Conservation (phyloP, 1,139 yeast genomes). For the Saccharomyces hybrid region DNA sequence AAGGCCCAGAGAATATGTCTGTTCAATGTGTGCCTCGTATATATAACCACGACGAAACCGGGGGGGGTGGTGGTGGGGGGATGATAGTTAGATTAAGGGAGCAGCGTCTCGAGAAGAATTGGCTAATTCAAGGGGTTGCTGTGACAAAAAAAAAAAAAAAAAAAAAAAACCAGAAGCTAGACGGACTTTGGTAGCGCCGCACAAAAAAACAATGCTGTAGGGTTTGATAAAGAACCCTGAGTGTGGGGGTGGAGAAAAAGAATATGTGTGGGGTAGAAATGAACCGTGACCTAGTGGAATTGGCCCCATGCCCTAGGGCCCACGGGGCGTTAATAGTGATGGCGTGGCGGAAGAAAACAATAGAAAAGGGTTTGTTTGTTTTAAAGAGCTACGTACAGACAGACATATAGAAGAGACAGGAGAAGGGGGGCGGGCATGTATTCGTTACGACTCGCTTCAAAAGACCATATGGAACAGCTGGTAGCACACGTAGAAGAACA, state of each 20-base stretch:
- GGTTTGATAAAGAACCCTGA: background rate
- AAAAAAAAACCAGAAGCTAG: background rate
- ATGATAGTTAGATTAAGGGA: background rate
- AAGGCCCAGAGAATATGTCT: background rate
- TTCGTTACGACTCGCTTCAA: constrained; percentile 3
- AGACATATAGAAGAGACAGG: background rate
- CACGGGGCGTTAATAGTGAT: background rate
- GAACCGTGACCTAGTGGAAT: background rate
- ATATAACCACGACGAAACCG: background rate
- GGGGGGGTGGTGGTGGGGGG: background rate
- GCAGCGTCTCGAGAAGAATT: background rate
- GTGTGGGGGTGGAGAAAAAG: background rate
- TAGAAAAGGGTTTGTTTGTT: background rate
- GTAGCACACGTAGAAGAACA: constrained; percentile 27
- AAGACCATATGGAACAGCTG: constrained; percentile 18
- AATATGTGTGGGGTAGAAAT: too few relatives aligned
- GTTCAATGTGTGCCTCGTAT: background rate
- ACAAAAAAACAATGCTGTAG: background rate
- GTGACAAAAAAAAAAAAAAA: background rate
- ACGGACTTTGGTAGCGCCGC: background rate
- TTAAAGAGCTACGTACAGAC: background rate
- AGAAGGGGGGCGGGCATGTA: background rate
- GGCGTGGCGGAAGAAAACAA: background rate
- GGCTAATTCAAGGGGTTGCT: background rate
- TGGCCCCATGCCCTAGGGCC: background rate